These are phyloP conservation scores for Teratosphaeria nubilosa DNA, from an alignment of 2,329 filamentous ascomycete species.

Conservation along the genomic window DNA sequence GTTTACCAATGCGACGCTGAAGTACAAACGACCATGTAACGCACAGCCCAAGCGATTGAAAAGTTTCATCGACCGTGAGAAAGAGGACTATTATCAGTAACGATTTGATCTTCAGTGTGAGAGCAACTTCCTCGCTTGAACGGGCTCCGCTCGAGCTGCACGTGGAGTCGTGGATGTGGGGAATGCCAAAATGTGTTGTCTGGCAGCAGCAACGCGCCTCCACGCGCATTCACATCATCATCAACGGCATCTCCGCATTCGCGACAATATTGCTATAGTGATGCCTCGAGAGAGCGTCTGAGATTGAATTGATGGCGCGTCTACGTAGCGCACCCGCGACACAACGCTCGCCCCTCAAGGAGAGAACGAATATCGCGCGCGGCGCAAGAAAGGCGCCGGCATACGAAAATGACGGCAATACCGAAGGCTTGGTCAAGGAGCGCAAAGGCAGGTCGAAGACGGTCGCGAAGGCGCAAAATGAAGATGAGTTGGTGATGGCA, in stretches of 20 bases:
- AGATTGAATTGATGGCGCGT: conserved; percentile 14
- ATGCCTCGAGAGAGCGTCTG: conserved; percentile 1
- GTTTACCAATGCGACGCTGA: not conserved
- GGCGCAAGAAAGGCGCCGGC: conserved; percentile 6
- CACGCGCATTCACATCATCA: not conserved
- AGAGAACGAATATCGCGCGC: conserved; percentile 22
- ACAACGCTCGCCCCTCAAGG: conserved; percentile 16
- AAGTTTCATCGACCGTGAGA: not conserved
- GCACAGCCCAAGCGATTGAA: not conserved
- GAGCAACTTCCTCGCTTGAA: not conserved
- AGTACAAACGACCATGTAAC: not conserved
- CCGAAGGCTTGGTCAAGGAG: conserved; percentile 17
- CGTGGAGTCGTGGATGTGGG: not conserved
- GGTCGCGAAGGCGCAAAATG: conserved; percentile 3
- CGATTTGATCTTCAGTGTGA: not conserved
- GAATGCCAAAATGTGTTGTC: not conserved
- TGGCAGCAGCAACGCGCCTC: not conserved
- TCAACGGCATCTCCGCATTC: not conserved
- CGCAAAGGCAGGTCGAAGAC: conserved; percentile 14
- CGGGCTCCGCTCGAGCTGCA: not conserved
- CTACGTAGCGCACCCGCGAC: conserved; percentile 17
- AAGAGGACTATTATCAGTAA: not conserved
- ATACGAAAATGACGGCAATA: conserved; percentile 18
- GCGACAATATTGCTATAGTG: not conserved
- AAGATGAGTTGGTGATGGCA: conserved; percentile 20